These are phyloP conservation scores for Aureobasidium uvarum DNA, from an alignment of 2,329 filamentous ascomycete genomes.

Conservation along the genomic window DNA sequence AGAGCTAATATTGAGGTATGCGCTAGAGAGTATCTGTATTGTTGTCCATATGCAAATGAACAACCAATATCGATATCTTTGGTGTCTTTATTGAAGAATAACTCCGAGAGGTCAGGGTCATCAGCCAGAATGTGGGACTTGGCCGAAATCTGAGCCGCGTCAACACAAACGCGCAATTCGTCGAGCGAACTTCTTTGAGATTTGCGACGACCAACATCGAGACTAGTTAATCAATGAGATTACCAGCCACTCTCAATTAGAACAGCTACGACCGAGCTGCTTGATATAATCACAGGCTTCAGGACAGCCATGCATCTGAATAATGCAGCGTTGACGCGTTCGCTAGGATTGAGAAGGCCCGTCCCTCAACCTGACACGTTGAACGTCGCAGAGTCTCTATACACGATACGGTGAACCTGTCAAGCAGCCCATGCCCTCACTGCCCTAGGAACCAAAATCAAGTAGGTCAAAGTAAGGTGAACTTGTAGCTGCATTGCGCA, in stretches of 20 bases:
- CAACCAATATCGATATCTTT: not conserved
- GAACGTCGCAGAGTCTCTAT: conserved; percentile 15
- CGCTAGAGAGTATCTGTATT: not conserved
- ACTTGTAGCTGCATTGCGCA: not conserved
- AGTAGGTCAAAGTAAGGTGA: not conserved
- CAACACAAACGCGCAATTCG: not conserved
- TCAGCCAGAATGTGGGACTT: not conserved
- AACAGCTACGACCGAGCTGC: not conserved
- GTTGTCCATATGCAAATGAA: not conserved
- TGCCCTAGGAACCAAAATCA: not conserved
- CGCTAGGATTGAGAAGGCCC: conserved; percentile 3
- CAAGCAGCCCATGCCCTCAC: not conserved
- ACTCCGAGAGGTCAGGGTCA: not conserved
- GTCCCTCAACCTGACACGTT: conserved; percentile 10
- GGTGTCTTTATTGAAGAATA: not conserved
- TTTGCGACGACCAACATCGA: not conserved
- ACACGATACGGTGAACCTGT: not conserved
- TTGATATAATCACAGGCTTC: too few species aligned
- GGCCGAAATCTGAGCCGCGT: not conserved
- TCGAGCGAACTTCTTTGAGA: too few species aligned
- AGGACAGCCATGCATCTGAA: not conserved
- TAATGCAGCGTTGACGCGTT: conserved; percentile 6
- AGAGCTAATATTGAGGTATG: not conserved
- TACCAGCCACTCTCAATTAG: not conserved
- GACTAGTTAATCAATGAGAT: not conserved